Evolutionary conservation across 352 stramenopile genomes (phyloP), one percentile per base, ranked within the genome.

Genomic region (Globisporangium viniferum): DNA sequence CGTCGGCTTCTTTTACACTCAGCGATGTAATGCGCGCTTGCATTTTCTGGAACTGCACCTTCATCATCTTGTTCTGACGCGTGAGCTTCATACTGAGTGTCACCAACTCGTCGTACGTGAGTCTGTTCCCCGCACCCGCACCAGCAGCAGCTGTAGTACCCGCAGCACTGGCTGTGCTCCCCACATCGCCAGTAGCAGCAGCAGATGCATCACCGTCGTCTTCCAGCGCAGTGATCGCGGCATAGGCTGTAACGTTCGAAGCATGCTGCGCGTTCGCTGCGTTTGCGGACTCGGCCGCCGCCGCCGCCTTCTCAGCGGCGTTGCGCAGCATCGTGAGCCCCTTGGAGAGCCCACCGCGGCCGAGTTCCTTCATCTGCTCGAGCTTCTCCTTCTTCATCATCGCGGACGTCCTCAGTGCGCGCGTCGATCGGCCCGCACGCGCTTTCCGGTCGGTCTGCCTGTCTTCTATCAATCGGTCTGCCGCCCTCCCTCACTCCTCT

Each of bases 361-460:
- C 87, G 31, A 93, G 77, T 78, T 96, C 89, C 67, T 82, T 86
- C 87, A 96, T 96, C 70, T 96, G 85, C 76, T 94, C 89, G 31
- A 96, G 81, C 77, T 91, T 89, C 74, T 96, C 86, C 75, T 94
- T 94, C 77, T 94, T 94, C 82, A 94, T 94, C 66, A 71, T 71
- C 22, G 54, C 41, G 18, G 18, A 18, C 31, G 55, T 46, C 8
- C 55, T 22, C 18, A 20, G 54, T 15, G 15, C 22, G 27, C 31
- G 31, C 27, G 15, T 39, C 27, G 6, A 33, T 59, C 53, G 6
- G 5, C 54, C 10, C 51, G 27, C 53, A 18, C 55, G n/a, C 55
- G 5, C 31, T 24, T 10, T 20, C 31, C 31, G 5, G n/a, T 29
- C 31, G 7, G 27, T 51, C 44, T 51, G 44, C 44, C 44, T 22